Evolutionary conservation across 352 stramenopile genomes (phyloP), one percentile per base, ranked within the genome.

Genomic region (Halophytophthora batemanensis): DNA sequence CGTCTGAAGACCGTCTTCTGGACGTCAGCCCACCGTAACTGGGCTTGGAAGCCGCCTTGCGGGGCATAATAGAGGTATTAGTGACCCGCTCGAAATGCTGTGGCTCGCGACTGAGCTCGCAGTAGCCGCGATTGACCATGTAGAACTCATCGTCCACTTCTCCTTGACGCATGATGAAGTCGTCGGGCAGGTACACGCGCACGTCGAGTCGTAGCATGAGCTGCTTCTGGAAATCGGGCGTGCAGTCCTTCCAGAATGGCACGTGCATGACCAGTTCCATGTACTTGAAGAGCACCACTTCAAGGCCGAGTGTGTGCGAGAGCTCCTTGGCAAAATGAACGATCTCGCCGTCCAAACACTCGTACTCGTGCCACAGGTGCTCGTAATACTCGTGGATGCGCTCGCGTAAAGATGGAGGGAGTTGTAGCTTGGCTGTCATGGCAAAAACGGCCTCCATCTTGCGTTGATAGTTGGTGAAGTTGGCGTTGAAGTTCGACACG

Each of bases 151-250:
- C 64, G 34, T 69, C 74, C 0, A 86, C 68, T 39, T 90, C 77
- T 2, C 67, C 77, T 29, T 73, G 59, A 8, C 75, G 62, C 25
- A 87, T 76, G 33, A 93, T 75, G 34, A 76, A 92, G 49, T 90
- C 77, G 53, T 92, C 82, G 2, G 79, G 77, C 11, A 90, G 53
- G 51, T 88, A 91, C 13, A 91, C 64, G 34, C 74, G 71, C 11
- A 85, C 74, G 21, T 75, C 61, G 11, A 91, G 48, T 14, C 58
- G 53, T 22, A 83, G 23, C 48, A 87, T 64, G 3, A 90, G 49
- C 41, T 86, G 74, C 56, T 83, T 86, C 45, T 86, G 64, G 54
- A 93, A 85, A 38, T 90, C 76, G 0, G 73, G 64, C 0, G 60
- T 69, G 14, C 66, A 74, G 10, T 85, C 68, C 29, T 61, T 56